Evolutionary conservation across 2,329 filamentous ascomycete species (phyloP).

Genomic region (Monosporascus sp.): DNA sequence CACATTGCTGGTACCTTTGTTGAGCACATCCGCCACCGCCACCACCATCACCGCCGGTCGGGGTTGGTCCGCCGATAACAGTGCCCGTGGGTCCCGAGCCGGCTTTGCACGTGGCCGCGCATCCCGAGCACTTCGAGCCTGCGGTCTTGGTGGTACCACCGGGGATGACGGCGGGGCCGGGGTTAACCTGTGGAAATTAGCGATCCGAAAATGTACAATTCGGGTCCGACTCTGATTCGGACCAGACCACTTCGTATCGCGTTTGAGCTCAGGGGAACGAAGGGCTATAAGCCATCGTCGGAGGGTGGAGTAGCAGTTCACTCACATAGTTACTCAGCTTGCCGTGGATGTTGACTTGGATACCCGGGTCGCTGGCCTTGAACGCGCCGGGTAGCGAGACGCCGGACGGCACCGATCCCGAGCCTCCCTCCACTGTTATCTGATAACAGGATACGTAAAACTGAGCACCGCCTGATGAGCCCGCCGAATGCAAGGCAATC

Average conservation of each 20-base stretch:
- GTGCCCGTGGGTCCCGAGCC: slow-evolving; percentile 26
- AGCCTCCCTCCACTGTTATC: slow-evolving; percentile 22
- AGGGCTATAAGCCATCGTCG: too few relatives aligned
- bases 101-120: slow-evolving; percentile 33
- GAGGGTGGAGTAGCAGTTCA: too few relatives aligned
- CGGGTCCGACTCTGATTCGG: not conserved
- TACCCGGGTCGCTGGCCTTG: slow-evolving; percentile 37
- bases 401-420: slow-evolving; percentile 23
- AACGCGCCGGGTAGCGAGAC: slow-evolving; percentile 39
- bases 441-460: slow-evolving; percentile 30
- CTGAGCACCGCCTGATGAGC: slow-evolving; percentile 24
- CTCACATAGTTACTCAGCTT: slow-evolving; percentile 30
- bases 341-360: slow-evolving; percentile 43
- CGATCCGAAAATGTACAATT: not conserved
- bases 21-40: slow-evolving; percentile 26
- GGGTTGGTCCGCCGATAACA: slow-evolving; percentile 14
- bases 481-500: slow-evolving; percentile 38
- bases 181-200: slow-evolving; percentile 22
- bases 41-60: slow-evolving; percentile 8
- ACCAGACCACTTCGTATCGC: too few relatives aligned
- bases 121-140: slow-evolving; percentile 34
- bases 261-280: too few relatives aligned
- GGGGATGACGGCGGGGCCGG: slow-evolving; percentile 37
- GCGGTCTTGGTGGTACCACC: slow-evolving; percentile 36
- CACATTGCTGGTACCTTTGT: slow-evolving; percentile 32